Conservation (phyloP, 768 basidiomycete genomes). For the Flagelloscypha sp. region DNA sequence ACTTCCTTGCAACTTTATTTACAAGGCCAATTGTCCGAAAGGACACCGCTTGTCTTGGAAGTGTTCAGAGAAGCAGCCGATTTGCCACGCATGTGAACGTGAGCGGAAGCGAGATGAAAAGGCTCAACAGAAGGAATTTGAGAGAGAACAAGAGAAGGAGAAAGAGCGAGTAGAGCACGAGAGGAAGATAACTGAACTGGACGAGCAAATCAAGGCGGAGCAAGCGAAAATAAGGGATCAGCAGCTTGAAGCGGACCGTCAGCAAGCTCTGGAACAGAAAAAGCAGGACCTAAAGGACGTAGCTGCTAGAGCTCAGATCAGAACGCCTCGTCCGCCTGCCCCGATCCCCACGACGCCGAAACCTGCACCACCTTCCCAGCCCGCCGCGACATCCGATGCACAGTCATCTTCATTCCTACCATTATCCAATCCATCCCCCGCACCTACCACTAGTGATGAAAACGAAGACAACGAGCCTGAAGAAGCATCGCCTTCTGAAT, state of each 20-base stretch:
- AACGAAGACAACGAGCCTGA: constrained; percentile 4
- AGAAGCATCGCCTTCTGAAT: constrained; percentile 27
- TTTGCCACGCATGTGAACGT: constrained; percentile 29
- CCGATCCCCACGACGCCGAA: background rate
- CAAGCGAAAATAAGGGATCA: constrained; percentile 23
- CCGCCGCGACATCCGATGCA: background rate
- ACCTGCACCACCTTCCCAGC: constrained; percentile 4
- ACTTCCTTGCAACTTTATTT: constrained; percentile 21
- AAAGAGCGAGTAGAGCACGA: constrained; percentile 26
- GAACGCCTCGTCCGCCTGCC: constrained; percentile 1
- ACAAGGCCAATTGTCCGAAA: constrained; percentile 18
- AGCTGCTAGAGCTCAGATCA: no score
- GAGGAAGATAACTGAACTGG: constrained; percentile 25
- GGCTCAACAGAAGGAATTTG: constrained; percentile 24
- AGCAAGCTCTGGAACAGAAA: constrained; percentile 31
- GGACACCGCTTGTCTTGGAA: constrained; percentile 22
- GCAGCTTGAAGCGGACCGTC: constrained; percentile 27
- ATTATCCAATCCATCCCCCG: constrained; percentile 1
- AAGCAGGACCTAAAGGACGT: constrained; percentile 37
- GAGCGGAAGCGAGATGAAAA: constrained; percentile 28
- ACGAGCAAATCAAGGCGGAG: constrained; percentile 26
- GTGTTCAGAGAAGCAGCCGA: constrained; percentile 20
- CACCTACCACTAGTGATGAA: constrained; percentile 4
- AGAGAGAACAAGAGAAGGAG: constrained; percentile 30
- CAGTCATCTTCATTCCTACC: background rate